Conservation (phyloP, 1,284 basidiomycete species). For the Athelia psychrophila region DNA sequence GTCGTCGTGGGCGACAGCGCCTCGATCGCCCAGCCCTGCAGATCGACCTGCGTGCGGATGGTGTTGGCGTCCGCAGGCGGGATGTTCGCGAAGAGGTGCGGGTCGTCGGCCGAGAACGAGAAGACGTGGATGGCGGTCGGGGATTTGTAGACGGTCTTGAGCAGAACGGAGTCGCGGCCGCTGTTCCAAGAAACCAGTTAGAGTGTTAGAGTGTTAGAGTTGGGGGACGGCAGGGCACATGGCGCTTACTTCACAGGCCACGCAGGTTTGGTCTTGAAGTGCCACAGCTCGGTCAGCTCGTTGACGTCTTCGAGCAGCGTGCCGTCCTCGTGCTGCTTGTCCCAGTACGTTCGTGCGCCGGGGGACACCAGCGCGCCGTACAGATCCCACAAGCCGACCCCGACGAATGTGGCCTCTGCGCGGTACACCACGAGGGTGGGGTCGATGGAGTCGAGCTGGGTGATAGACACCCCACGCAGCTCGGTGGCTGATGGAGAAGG, state of each 20-base stretch:
- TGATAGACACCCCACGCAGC: slow-evolving; percentile 86
- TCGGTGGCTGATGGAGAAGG: slow-evolving; percentile 63
- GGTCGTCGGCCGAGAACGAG: slow-evolving; percentile 91
- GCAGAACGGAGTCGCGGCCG: slow-evolving; percentile 86
- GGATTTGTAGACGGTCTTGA: slow-evolving; percentile 97
- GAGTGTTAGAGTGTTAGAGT: background rate
- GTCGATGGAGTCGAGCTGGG: slow-evolving; percentile 96
- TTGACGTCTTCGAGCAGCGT: slow-evolving; percentile 87
- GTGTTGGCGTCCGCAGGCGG: slow-evolving; percentile 71
- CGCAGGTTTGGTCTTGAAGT: slow-evolving; percentile 82
- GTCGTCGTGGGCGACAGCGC: slow-evolving; percentile 94
- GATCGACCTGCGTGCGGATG: slow-evolving; percentile 92
- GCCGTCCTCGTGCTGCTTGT: slow-evolving; percentile 87
- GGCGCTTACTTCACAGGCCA: slow-evolving; percentile 85
- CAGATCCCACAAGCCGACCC: slow-evolving; percentile 96
- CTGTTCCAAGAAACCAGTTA: slow-evolving; percentile 46
- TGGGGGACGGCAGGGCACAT: slow-evolving; percentile 7
- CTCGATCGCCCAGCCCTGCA: slow-evolving; percentile 98
- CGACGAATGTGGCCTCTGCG: slow-evolving; percentile 97
- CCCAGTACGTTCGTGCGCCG: slow-evolving; percentile 84
- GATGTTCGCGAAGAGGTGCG: slow-evolving; percentile 79
- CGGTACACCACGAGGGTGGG: slow-evolving; percentile 95
- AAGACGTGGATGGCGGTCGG: slow-evolving; percentile 95
- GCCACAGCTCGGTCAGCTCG: slow-evolving; percentile 91
- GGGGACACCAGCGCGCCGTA: slow-evolving; percentile 85